Evolutionary conservation across 2,329 filamentous ascomycete species (phyloP).

Genomic region (Niveomyces coronatus): DNA sequence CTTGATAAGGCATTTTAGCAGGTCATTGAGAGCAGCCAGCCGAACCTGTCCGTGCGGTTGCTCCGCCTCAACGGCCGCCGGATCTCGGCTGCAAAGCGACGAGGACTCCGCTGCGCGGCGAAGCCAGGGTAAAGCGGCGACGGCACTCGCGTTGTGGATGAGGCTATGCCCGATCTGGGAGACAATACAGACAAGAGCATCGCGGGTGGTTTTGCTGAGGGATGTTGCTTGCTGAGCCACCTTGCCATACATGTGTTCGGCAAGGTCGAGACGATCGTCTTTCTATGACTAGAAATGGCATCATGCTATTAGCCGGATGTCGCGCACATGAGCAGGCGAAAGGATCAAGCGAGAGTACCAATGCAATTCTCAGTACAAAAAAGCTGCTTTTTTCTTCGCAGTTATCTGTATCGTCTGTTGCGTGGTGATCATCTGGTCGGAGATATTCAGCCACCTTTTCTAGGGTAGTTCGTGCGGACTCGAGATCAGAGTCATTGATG

Average conservation of each 20-base stretch:
- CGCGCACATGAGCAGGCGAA: not conserved
- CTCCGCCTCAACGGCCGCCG: not conserved
- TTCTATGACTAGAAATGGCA: slow-evolving; percentile 53
- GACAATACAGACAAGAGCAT: not conserved
- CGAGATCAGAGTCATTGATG: slow-evolving; percentile 42
- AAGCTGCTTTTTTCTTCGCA: not conserved
- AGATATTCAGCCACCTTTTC: slow-evolving; percentile 52
- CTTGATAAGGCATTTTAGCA: not conserved
- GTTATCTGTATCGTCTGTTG: not conserved
- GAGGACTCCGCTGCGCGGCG: not conserved
- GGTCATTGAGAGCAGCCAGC: not conserved
- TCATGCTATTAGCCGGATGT: not conserved
- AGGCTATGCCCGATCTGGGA: not conserved
- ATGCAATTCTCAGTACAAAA: slow-evolving; percentile 41
- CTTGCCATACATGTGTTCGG: slow-evolving; percentile 67
- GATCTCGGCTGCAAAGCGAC: not conserved
- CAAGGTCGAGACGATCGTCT: slow-evolving; percentile 61
- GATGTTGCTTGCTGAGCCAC: slow-evolving; percentile 17
- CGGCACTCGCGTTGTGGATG: not conserved
- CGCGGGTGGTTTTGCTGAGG: not conserved
- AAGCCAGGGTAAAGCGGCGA: not conserved
- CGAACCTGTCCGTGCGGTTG: not conserved
- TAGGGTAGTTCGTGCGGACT: slow-evolving; percentile 49
- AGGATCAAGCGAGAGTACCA: slow-evolving; percentile 39
- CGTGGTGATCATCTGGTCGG: slow-evolving; percentile 2